A percentile compares a stretch with the other conserved stretches of the same genome.
phyloP scores from a whole-genome alignment of 2,329 filamentous ascomycete species.

The Trichoderma sp. region DNA sequence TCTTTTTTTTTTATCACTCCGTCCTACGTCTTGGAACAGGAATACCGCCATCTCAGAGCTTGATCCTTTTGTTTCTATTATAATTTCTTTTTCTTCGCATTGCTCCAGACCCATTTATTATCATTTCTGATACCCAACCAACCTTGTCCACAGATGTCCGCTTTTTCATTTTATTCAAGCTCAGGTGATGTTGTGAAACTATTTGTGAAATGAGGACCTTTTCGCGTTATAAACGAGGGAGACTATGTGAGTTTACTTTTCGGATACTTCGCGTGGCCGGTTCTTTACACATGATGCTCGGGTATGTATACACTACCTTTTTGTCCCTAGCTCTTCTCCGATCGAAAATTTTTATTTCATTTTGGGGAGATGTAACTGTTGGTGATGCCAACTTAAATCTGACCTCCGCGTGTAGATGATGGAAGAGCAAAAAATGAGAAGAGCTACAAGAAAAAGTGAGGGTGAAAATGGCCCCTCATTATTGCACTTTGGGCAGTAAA shows the following conservation, averaged over 20 bases:
- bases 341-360: background rate
- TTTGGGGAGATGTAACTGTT: background rate
- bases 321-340: background rate
- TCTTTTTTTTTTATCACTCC: background rate
- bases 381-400: background rate
- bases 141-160: constrained; percentile 18
- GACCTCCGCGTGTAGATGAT: background rate
- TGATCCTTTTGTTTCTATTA: constrained; percentile 7
- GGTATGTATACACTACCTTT: background rate
- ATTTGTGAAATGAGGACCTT: background rate
- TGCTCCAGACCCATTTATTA: constrained; percentile 25
- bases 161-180: background rate
- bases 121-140: constrained; percentile 26
- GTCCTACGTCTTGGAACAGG: constrained; percentile 18
- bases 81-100: background rate
- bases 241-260: background rate
- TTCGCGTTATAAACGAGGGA: background rate
- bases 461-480: background rate
- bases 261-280: background rate
- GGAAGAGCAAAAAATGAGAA: background rate
- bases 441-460: background rate
- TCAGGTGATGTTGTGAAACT: constrained; percentile 6
- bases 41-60: constrained; percentile 11
- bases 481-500: background rate
- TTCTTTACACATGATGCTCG: background rate